Percentiles rank a stretch among this genome's conserved stretches.
These are phyloP conservation scores for Clitoria ternatea DNA, from an alignment of 306 rosid species.

Conservation along the genomic window DNA sequence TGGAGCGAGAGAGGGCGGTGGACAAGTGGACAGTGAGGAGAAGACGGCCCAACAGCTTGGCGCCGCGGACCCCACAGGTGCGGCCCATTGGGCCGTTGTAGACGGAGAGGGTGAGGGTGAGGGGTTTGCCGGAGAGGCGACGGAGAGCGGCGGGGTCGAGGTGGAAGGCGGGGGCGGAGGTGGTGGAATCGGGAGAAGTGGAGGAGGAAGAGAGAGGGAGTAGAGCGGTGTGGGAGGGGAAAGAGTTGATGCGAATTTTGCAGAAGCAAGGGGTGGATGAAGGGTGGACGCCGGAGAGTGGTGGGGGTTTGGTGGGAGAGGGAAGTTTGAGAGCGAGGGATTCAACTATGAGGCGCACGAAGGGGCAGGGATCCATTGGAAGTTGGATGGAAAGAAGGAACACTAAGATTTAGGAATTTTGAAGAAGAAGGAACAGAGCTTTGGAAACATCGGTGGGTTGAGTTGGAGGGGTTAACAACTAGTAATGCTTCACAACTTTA, in stretches of 20 bases:
- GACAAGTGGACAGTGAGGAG: constrained; percentile 34
- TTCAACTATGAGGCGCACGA: constrained; percentile 56
- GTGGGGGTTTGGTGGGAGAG: constrained; percentile 42
- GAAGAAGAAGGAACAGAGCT: not conserved
- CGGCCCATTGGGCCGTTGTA: constrained; percentile 68
- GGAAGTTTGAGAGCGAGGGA: constrained; percentile 74
- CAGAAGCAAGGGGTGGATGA: constrained; percentile 85
- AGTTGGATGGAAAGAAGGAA: not conserved
- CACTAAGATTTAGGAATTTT: no score
- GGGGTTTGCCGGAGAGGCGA: constrained; percentile 44
- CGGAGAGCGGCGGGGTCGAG: constrained; percentile 55
- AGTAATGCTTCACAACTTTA: no score
- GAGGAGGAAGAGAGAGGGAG: constrained; percentile 51
- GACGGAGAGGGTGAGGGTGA: constrained; percentile 52
- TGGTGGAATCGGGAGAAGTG: constrained; percentile 44
- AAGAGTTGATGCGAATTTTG: constrained; percentile 45
- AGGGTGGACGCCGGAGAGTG: constrained; percentile 63
- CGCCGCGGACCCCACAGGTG: constrained; percentile 50
- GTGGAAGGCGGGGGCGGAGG: constrained; percentile 54
- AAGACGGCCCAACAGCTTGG: constrained; percentile 66
- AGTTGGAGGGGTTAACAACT: not conserved
- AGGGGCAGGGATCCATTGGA: constrained; percentile 83
- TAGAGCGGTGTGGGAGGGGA: constrained; percentile 64
- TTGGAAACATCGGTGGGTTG: constrained; percentile 26
- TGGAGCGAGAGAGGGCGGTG: constrained; percentile 29